These are phyloP conservation scores for Ceratocystis smalleyi DNA, from an alignment of 2,329 filamentous ascomycete species.

Conservation along the genomic window DNA sequence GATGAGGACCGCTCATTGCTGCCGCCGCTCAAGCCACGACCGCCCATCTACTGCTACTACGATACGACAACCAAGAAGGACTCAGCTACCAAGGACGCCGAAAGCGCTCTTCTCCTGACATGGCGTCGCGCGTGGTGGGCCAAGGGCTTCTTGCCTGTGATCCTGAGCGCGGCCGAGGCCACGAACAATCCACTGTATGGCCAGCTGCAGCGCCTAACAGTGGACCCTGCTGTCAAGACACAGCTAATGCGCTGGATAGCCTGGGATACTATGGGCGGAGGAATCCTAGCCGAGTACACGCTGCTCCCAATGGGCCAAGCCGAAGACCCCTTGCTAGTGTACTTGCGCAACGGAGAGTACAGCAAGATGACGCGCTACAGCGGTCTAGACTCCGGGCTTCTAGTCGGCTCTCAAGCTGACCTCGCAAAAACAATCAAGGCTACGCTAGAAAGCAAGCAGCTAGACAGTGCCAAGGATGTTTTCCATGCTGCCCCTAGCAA, in stretches of 20 bases:
- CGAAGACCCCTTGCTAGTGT: conserved; percentile 55
- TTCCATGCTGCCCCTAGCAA: conserved; percentile 43
- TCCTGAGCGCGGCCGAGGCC: conserved; percentile 65
- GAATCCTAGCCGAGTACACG: conserved; percentile 64
- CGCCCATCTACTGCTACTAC: conserved; percentile 82
- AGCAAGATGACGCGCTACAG: conserved; percentile 60
- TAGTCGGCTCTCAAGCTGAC: conserved; percentile 51
- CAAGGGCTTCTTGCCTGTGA: conserved; percentile 72
- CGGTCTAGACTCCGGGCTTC: conserved; percentile 53
- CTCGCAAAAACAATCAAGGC: conserved; percentile 48
- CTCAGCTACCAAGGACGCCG: conserved; percentile 49
- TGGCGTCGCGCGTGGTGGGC: conserved; percentile 96
- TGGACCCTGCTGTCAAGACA: conserved; percentile 45
- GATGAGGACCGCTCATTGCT: conserved; percentile 74
- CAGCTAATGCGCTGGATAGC: conserved; percentile 78
- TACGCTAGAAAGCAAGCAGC: conserved; percentile 38
- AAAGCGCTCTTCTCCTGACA: conserved; percentile 63
- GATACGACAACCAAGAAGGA: conserved; percentile 51
- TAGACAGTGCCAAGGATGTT: conserved; percentile 46
- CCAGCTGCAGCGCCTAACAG: conserved; percentile 46
- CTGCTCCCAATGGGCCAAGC: conserved; percentile 68
- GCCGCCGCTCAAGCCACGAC: conserved; percentile 55
- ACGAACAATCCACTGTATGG: conserved; percentile 68
- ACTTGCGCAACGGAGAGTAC: conserved; percentile 61
- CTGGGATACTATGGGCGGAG: conserved; percentile 81